phyloP scores from a whole-genome alignment of 345 rosid genomes.

The Erucastrum elatum region DNA sequence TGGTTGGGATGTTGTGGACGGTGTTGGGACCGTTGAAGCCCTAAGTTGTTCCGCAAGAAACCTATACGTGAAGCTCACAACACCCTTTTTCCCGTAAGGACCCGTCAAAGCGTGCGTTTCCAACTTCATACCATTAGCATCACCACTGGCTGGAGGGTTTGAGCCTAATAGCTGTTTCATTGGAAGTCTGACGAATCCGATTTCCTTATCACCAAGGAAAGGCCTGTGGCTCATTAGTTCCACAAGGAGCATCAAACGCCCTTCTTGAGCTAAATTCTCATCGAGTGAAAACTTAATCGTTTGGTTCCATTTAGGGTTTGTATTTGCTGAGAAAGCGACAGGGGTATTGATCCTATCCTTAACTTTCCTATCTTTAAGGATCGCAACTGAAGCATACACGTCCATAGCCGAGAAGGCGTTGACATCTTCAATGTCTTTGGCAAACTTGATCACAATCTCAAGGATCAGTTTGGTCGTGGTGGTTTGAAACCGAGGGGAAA shows the following conservation, averaged over 20 bases:
- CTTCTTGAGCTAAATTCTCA: conserved; percentile 50
- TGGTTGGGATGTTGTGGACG: conserved; percentile 20
- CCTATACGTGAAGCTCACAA: conserved; percentile 54
- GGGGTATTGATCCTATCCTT: conserved; percentile 49
- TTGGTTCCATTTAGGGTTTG: conserved; percentile 67
- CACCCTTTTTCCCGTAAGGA: conserved; percentile 66
- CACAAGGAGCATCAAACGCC: conserved; percentile 48
- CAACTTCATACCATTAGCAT: conserved; percentile 36
- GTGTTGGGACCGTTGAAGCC: background rate
- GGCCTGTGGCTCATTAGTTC: conserved; percentile 59
- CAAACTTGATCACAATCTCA: conserved; percentile 59
- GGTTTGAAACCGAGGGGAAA: conserved; percentile 24
- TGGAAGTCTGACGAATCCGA: conserved; percentile 67
- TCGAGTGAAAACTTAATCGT: conserved; percentile 52
- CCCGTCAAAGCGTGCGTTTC: conserved; percentile 58
- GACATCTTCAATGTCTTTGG: conserved; percentile 56
- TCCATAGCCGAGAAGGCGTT: conserved; percentile 68
- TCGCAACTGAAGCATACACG: conserved; percentile 57
- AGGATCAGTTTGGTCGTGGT: conserved; percentile 44
- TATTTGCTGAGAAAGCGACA: conserved; percentile 45
- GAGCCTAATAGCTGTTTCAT: conserved; percentile 54
- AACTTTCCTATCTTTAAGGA: conserved; percentile 45
- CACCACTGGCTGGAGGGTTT: conserved; percentile 18
- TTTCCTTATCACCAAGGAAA: conserved; percentile 59
- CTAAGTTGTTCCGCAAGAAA: conserved; percentile 31